These are phyloP conservation scores for Cucumis sativus DNA, from an alignment of 306 rosid genomes.

Conservation along the genomic window Cucumber_9930_V3 NC_026661.2:5447501-5448000, in stretches of 20 bases:
- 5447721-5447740: not conserved
- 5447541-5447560: not conserved
- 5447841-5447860: not conserved
- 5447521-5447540: not conserved
- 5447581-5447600: not conserved
- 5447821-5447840: not conserved
- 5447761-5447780: not conserved
- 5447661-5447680: conserved; percentile 9
- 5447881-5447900: too few relatives aligned
- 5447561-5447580: conserved; percentile 5
- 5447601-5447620: not conserved
- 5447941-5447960: too few relatives aligned
- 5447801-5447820: not conserved
- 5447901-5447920: too few relatives aligned
- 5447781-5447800: too few relatives aligned
- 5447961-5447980: too few relatives aligned
- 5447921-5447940: too few relatives aligned
- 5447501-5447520: not conserved
- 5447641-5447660: conserved; percentile 11
- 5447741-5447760: not conserved
- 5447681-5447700: conserved; percentile 7
- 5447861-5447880: too few relatives aligned
- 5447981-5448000: too few relatives aligned
- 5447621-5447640: conserved; percentile 7
- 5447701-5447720: not conserved